Conservation (phyloP, 2,329 filamentous ascomycete genomes). For the Aspergillus fijiensis region DNA sequence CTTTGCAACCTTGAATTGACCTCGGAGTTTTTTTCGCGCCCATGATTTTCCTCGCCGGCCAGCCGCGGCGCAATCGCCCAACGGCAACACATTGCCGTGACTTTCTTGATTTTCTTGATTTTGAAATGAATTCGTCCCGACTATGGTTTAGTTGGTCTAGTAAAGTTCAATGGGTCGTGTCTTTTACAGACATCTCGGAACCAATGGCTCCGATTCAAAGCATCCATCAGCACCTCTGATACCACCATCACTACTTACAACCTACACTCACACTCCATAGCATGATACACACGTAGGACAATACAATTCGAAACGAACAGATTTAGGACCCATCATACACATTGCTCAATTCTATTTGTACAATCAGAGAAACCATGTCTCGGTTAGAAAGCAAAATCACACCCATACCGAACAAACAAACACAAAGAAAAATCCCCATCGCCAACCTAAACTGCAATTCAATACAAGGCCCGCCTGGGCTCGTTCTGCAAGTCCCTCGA, state of each 20-base stretch:
- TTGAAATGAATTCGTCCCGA: too few species aligned
- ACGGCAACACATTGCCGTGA: not conserved
- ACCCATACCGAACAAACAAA: conserved; percentile 10
- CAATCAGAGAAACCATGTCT: conserved; percentile 20
- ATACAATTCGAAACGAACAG: not conserved
- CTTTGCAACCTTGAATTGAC: conserved; percentile 24
- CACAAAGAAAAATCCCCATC: not conserved
- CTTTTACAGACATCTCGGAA: too few species aligned
- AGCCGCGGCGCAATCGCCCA: conserved; percentile 1
- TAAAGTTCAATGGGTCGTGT: too few species aligned
- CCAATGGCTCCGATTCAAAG: too few species aligned
- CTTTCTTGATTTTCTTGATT: too few species aligned
- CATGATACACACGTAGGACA: too few species aligned
- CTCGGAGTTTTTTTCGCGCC: conserved; percentile 33
- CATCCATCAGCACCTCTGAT: too few species aligned
- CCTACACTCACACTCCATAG: too few species aligned
- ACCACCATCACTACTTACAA: too few species aligned
- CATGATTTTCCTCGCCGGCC: conserved; percentile 22
- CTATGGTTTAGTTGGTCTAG: too few species aligned
- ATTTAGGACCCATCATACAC: conserved; percentile 11
- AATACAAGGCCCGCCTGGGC: conserved; percentile 37
- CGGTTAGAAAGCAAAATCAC: conserved; percentile 17
- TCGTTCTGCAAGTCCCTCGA: conserved; percentile 41
- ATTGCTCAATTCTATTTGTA: conserved; percentile 34
- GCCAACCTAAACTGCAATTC: conserved; percentile 12